Percentiles rank a stretch among this genome's conserved stretches.
phyloP scores from a whole-genome alignment of 495 filamentous ascomycete genomes.

The Talaromyces thailandensis region DNA sequence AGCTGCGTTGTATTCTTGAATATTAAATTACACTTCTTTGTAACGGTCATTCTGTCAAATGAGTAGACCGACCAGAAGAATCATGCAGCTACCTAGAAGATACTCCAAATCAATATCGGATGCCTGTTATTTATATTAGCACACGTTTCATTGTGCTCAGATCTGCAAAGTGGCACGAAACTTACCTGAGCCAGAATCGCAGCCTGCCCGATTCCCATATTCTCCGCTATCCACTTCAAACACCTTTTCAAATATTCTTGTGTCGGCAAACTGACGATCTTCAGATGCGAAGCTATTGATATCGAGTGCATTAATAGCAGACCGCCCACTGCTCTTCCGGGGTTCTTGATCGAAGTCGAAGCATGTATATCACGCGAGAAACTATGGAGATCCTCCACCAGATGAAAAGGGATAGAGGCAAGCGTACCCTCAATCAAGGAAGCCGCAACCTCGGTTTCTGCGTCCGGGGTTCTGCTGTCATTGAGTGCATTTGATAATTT shows the following conservation, averaged over 20 bases:
- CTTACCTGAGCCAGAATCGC: conserved; percentile 12
- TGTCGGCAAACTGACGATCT: conserved; percentile 13
- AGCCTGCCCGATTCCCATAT: conserved; percentile 27
- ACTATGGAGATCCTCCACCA: conserved; percentile 18
- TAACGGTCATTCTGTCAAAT: conserved; percentile 1
- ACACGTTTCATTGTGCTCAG: background rate
- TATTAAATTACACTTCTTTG: background rate
- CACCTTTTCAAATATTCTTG: conserved; percentile 15
- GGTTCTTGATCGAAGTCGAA: conserved; percentile 9
- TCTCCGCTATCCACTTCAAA: conserved; percentile 19
- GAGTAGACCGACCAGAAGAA: conserved; percentile 14
- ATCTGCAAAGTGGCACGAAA: background rate
- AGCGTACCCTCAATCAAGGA: conserved; percentile 15
- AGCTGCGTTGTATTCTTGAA: too few relatives aligned
- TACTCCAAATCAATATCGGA: conserved; percentile 7
- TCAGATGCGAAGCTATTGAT: conserved; percentile 16
- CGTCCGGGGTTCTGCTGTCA: conserved; percentile 1
- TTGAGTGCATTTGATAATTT: conserved; percentile 8
- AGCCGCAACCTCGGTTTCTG: background rate
- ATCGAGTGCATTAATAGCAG: conserved; percentile 25
- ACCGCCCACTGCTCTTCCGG: conserved; percentile 17
- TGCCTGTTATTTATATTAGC: conserved; percentile 1
- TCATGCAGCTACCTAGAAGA: conserved; percentile 14
- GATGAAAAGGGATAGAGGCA: conserved; percentile 23
- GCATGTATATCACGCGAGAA: conserved; percentile 12